Percentiles rank a stretch among this genome's conserved stretches.
These are phyloP conservation scores for Spizellomyces punctatus DNA, from an alignment of 192 early-diverging fungal species.

Conservation along the genomic window DNA sequence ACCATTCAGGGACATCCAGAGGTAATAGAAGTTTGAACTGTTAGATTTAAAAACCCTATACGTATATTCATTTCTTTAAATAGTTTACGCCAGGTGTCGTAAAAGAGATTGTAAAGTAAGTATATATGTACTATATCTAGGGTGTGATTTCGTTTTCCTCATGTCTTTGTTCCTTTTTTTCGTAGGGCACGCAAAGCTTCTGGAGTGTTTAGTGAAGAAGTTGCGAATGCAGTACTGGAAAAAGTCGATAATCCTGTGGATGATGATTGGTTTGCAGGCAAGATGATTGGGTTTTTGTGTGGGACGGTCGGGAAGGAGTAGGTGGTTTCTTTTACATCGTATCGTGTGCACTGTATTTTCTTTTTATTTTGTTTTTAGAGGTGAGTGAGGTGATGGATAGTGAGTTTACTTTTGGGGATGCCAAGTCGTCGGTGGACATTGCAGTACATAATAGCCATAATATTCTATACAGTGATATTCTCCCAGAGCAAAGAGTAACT, in stretches of 20 bases:
- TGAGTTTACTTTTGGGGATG: too few relatives aligned
- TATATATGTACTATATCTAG: too few relatives aligned
- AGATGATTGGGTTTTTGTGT: constrained; percentile 21
- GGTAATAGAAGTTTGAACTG: constrained; percentile 31
- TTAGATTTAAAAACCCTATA: background rate
- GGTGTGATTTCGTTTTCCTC: background rate
- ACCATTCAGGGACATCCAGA: constrained; percentile 78
- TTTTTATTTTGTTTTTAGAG: too few relatives aligned
- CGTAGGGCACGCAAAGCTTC: constrained; percentile 18
- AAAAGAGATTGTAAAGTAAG: constrained; percentile 27
- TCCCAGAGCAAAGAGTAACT: too few relatives aligned
- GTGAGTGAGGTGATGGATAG: too few relatives aligned
- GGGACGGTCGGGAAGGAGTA: background rate
- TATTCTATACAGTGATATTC: too few relatives aligned
- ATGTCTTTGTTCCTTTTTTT: background rate
- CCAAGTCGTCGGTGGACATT: too few relatives aligned
- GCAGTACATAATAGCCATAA: too few relatives aligned
- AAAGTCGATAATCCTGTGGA: constrained; percentile 18
- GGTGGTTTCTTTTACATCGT: too few relatives aligned
- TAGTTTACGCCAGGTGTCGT: constrained; percentile 36
- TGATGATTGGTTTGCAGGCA: constrained; percentile 19
- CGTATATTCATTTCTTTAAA: background rate
- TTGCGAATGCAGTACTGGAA: background rate
- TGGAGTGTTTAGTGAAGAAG: constrained; percentile 13
- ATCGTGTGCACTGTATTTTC: too few relatives aligned